phyloP scores from a whole-genome alignment of 805 yeast species.

The Cyberlindnera petersonii region DNA sequence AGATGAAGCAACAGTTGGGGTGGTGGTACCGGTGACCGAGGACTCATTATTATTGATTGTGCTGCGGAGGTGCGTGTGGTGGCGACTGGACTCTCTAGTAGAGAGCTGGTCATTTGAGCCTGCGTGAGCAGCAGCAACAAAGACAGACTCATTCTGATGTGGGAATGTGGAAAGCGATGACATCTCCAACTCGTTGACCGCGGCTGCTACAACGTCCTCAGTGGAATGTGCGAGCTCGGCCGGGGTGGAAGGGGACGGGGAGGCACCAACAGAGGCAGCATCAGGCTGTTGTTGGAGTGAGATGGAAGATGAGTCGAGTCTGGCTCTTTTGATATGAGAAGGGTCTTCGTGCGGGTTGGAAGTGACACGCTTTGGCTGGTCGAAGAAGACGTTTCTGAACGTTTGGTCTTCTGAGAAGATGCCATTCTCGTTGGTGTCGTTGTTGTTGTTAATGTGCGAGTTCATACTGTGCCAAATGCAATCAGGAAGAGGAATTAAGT shows the following conservation, averaged over 20 bases:
- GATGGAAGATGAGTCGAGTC: constrained; percentile 25
- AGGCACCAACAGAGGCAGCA: constrained; percentile 15
- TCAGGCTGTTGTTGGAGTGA: constrained; percentile 11
- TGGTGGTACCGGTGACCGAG: constrained; percentile 8
- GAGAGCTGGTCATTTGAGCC: not conserved
- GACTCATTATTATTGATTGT: constrained; percentile 4
- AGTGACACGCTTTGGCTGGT: constrained; percentile 20
- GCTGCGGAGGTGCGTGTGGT: constrained; percentile 5
- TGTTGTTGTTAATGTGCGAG: constrained; percentile 35
- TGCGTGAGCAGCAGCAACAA: constrained; percentile 14
- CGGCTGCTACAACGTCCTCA: constrained; percentile 13
- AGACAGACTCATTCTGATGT: constrained; percentile 8
- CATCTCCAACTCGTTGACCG: constrained; percentile 16
- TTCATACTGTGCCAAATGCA: too few species aligned
- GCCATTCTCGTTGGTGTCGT: constrained; percentile 33
- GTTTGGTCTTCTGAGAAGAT: constrained; percentile 31
- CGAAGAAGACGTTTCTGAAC: constrained; percentile 27
- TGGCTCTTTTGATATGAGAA: constrained; percentile 31
- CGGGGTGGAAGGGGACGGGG: constrained; percentile 11
- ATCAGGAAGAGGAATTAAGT: too few species aligned
- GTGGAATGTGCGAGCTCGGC: constrained; percentile 10
- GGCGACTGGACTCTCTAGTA: constrained; percentile 1
- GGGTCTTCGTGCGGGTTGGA: constrained; percentile 20
- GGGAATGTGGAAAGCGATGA: constrained; percentile 7
- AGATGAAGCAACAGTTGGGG: constrained; percentile 7